Evolutionary conservation across 2,329 filamentous ascomycete species (phyloP).

Genomic region (Aspergillus sp.): DNA sequence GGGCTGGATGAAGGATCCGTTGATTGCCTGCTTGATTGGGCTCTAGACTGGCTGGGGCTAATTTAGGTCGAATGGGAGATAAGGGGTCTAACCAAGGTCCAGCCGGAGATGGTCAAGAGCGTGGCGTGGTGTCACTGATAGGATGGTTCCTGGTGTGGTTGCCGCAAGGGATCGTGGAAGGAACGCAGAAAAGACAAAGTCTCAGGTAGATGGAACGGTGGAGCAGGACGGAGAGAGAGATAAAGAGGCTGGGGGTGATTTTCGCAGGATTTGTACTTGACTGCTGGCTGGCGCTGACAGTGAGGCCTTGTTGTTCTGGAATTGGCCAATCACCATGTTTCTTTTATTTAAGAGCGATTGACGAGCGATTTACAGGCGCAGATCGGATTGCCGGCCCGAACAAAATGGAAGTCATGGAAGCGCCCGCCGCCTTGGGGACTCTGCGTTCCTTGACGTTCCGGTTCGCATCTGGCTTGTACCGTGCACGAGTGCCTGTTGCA

Average conservation of each 20-base stretch:
- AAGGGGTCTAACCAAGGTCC: neutral
- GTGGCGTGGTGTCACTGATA: neutral
- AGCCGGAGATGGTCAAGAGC: neutral
- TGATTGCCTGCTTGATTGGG: neutral
- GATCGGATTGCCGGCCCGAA: neutral
- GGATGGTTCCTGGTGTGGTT: too few species aligned
- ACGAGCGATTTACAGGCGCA: neutral
- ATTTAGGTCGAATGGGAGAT: neutral
- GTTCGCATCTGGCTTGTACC: too few species aligned
- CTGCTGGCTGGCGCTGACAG: neutral
- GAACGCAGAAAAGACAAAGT: too few species aligned
- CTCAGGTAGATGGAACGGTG: too few species aligned
- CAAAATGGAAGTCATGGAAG: neutral
- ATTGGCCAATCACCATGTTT: constrained; percentile 1
- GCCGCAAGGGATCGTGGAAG: too few species aligned
- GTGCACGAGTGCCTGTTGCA: too few species aligned
- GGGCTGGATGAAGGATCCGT: neutral
- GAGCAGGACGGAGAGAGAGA: neutral
- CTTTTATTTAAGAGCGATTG: neutral
- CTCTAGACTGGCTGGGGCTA: neutral
- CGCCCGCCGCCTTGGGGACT: too few species aligned
- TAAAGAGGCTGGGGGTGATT: neutral
- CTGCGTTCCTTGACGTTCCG: too few species aligned
- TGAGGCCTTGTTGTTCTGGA: neutral
- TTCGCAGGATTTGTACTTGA: neutral